Conservation (phyloP, 1,284 basidiomycete species). For the Malassezia yamatoensis region DNA sequence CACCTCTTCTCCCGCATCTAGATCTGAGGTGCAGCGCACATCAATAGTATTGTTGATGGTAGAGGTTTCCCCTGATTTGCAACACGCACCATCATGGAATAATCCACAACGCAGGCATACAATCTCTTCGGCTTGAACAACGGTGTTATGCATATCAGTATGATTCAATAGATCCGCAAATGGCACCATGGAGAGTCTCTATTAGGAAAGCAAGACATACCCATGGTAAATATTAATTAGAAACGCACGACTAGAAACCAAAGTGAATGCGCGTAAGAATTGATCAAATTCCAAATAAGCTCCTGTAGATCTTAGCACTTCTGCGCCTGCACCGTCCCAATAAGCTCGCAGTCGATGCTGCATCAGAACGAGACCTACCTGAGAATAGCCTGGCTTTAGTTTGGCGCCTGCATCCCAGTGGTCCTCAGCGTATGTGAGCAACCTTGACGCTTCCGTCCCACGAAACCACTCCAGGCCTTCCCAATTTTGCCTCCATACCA, state of each 20-base stretch:
- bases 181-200: slow-evolving; percentile 27
- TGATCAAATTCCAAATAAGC: background rate
- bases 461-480: slow-evolving; percentile 14
- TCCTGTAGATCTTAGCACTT: background rate
- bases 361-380: background rate
- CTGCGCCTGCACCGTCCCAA: background rate
- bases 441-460: slow-evolving; percentile 22
- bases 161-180: slow-evolving; percentile 42
- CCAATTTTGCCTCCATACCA: slow-evolving; percentile 1
- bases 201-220: background rate
- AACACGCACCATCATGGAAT: background rate
- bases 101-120: slow-evolving; percentile 36
- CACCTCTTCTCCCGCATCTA: slow-evolving; percentile 17
- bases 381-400: slow-evolving; percentile 9
- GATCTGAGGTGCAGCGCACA: slow-evolving; percentile 20
- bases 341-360: background rate
- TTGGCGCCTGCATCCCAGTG: background rate
- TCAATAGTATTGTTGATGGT: slow-evolving; percentile 24
- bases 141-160: slow-evolving; percentile 23
- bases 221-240: slow-evolving; percentile 35
- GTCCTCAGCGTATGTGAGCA: background rate
- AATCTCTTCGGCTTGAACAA: slow-evolving; percentile 38
- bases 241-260: slow-evolving; percentile 38
- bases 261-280: slow-evolving; percentile 19
- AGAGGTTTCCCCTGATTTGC: background rate